A percentile compares a stretch with the other conserved stretches of the same genome.
Conservation (phyloP, 2,329 filamentous ascomycete species). For the Ploettnerulaceae sp. region DNA sequence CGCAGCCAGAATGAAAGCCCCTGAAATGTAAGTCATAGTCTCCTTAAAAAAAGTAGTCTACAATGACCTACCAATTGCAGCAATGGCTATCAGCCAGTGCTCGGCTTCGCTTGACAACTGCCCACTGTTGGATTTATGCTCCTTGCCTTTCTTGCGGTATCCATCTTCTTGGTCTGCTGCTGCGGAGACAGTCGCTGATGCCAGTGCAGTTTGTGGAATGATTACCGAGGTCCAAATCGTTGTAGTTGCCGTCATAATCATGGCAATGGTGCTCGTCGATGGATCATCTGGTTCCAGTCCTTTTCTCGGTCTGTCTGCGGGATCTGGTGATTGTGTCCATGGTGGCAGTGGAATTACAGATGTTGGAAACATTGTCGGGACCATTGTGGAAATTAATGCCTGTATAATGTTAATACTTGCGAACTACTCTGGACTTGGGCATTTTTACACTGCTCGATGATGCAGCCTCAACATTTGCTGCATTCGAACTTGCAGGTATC, state of each 20-base stretch:
- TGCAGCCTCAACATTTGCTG: too few species aligned
- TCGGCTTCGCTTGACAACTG: slow-evolving; percentile 25
- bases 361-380: slow-evolving; percentile 8
- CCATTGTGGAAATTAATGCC: slow-evolving; percentile 14
- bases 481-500: neutral
- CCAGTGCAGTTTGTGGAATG: slow-evolving; percentile 7
- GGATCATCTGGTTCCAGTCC: slow-evolving; percentile 15
- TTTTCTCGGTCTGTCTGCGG: slow-evolving; percentile 11
- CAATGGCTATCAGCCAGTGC: slow-evolving; percentile 28
- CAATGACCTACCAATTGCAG: slow-evolving; percentile 28
- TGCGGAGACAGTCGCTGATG: slow-evolving; percentile 4
- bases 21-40: slow-evolving; percentile 17
- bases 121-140: neutral
- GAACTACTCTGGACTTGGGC: neutral
- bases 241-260: slow-evolving; percentile 4
- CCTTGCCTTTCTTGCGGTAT: slow-evolving; percentile 2
- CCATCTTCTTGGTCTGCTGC: slow-evolving; percentile 1
- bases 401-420: slow-evolving; percentile 12
- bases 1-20: slow-evolving; percentile 29
- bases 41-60: neutral
- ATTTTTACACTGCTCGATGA: neutral
- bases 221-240: slow-evolving; percentile 9
- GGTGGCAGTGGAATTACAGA: slow-evolving; percentile 1
- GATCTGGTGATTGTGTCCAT: neutral
- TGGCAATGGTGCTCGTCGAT: slow-evolving; percentile 1